These are phyloP conservation scores for Neurospora discreta DNA, from an alignment of 495 filamentous ascomycete species.

Conservation along the genomic window DNA sequence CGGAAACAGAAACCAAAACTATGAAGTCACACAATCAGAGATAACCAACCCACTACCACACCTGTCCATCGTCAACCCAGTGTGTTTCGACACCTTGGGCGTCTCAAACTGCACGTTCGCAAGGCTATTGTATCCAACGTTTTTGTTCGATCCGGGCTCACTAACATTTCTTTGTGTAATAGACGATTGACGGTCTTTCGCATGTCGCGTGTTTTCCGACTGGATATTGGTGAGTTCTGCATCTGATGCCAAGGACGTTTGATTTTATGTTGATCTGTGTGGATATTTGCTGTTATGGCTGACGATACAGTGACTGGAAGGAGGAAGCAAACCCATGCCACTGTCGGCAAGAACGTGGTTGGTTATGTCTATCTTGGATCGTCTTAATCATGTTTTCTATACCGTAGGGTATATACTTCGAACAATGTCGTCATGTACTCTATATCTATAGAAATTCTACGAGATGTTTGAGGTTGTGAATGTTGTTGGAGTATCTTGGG, in stretches of 20 bases:
- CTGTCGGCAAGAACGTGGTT: background rate
- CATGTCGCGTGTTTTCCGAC: background rate
- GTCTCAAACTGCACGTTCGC: slow-evolving; percentile 14
- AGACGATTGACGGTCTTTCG: background rate
- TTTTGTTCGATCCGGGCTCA: slow-evolving; percentile 12
- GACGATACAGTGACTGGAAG: background rate
- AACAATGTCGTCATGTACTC: background rate
- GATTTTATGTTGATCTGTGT: background rate
- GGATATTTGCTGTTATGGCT: background rate
- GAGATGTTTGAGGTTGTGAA: background rate
- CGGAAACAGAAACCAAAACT: background rate
- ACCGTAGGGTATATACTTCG: background rate
- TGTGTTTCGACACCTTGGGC: slow-evolving; percentile 33
- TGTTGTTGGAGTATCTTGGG: background rate
- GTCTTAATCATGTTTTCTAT: background rate
- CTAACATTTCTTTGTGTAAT: slow-evolving; percentile 15
- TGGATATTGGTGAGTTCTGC: background rate
- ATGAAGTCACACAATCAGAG: slow-evolving; percentile 35
- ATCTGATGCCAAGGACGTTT: background rate
- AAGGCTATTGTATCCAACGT: too few relatives aligned
- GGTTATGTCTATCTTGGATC: background rate
- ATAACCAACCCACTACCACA: slow-evolving; percentile 35
- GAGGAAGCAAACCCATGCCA: background rate
- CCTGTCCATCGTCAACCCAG: slow-evolving; percentile 27
- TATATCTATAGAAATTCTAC: background rate